A percentile compares a stretch with the other conserved stretches of the same genome.
These are phyloP conservation scores for Tephrocybe rancida DNA, from an alignment of 768 basidiomycete genomes.

Conservation along the genomic window DNA sequence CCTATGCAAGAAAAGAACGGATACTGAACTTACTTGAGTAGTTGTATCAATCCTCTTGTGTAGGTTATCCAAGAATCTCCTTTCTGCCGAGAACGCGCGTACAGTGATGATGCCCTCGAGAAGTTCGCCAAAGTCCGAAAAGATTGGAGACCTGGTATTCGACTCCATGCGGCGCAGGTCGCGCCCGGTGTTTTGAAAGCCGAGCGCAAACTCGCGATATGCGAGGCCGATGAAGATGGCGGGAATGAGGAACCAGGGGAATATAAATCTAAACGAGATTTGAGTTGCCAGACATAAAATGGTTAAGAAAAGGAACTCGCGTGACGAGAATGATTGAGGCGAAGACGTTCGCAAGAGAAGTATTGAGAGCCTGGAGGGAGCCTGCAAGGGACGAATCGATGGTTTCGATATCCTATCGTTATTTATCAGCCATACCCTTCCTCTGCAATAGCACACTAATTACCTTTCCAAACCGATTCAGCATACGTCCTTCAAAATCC, in stretches of 20 bases:
- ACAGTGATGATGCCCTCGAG: slow-evolving; percentile 92
- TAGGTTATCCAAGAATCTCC: slow-evolving; percentile 72
- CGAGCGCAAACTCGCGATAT: slow-evolving; percentile 70
- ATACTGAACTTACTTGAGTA: slow-evolving; percentile 54
- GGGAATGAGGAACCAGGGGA: slow-evolving; percentile 84
- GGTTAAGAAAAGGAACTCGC: slow-evolving; percentile 44
- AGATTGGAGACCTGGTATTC: slow-evolving; percentile 83
- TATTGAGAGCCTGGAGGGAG: slow-evolving; percentile 76
- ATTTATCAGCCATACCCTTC: neutral
- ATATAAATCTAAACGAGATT: slow-evolving; percentile 52
- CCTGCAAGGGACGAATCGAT: slow-evolving; percentile 75
- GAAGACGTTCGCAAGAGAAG: slow-evolving; percentile 75
- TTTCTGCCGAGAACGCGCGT: slow-evolving; percentile 86
- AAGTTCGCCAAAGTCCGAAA: slow-evolving; percentile 80
- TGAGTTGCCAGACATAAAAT: neutral
- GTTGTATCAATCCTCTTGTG: slow-evolving; percentile 76
- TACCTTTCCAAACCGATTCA: slow-evolving; percentile 83
- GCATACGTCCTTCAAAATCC: slow-evolving; percentile 61
- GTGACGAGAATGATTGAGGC: slow-evolving; percentile 74
- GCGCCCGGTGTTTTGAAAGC: slow-evolving; percentile 78
- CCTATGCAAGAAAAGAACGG: neutral
- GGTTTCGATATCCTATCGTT: slow-evolving; percentile 73
- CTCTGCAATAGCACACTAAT: neutral
- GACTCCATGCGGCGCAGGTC: slow-evolving; percentile 92
- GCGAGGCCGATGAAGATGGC: slow-evolving; percentile 71